Percentiles rank a stretch among this genome's conserved stretches.
These are phyloP conservation scores for Peronospora belbahrii DNA, from an alignment of 352 stramenopile species.

Conservation along the genomic window DNA sequence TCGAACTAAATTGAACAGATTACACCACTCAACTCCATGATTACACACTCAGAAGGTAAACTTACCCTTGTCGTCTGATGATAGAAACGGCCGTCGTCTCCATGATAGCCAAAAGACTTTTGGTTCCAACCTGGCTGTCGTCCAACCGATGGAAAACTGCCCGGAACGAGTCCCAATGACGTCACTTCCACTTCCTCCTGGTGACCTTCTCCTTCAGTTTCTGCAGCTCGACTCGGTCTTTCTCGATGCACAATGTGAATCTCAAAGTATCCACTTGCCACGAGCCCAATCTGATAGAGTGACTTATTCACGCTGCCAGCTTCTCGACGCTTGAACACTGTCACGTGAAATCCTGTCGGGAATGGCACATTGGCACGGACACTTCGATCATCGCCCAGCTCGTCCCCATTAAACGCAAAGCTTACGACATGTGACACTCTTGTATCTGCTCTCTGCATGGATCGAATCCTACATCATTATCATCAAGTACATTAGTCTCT, in stretches of 20 bases:
- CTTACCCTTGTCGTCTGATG: constrained; percentile 37
- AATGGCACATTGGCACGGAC: constrained; percentile 74
- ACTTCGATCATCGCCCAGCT: constrained; percentile 57
- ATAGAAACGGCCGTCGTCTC: constrained; percentile 74
- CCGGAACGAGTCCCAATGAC: constrained; percentile 45
- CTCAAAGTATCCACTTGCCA: constrained; percentile 70
- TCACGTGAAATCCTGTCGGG: constrained; percentile 41
- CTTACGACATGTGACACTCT: constrained; percentile 25
- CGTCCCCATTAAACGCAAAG: constrained; percentile 46
- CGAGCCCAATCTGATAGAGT: constrained; percentile 45
- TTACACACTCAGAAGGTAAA: not conserved
- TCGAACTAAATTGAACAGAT: constrained; percentile 3
- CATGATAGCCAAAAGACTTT: constrained; percentile 67
- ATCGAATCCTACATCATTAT: constrained; percentile 17
- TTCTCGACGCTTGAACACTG: constrained; percentile 33
- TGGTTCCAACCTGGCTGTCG: constrained; percentile 66
- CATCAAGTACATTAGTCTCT: not conserved
- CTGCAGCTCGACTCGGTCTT: constrained; percentile 1
- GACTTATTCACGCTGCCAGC: not conserved
- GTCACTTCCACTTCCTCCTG: constrained; percentile 30
- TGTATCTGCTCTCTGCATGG: constrained; percentile 20
- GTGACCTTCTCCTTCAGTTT: not conserved
- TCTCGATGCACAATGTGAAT: constrained; percentile 44
- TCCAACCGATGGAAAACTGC: constrained; percentile 45
- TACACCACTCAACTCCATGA: not conserved